A percentile compares a stretch with the other conserved stretches of the same genome.
phyloP scores from a whole-genome alignment of 2,329 filamentous ascomycete genomes.

The Pyrenophora seminiperda region DNA sequence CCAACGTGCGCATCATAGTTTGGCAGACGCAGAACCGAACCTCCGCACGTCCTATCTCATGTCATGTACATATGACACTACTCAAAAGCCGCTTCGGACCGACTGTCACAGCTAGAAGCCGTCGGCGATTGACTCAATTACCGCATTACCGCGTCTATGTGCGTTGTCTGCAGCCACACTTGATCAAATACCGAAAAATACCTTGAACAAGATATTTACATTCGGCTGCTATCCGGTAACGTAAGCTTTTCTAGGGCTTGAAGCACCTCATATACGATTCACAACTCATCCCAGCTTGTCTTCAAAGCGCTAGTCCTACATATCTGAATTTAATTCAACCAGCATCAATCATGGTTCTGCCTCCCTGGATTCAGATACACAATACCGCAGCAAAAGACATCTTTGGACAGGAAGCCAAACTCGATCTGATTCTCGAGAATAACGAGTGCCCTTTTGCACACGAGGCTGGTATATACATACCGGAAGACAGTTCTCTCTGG shows the following conservation, averaged over 20 bases:
- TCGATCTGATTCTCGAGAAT: constrained; percentile 20
- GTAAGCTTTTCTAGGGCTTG: neutral
- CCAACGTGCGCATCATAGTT: neutral
- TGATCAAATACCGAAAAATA: neutral
- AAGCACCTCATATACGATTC: neutral
- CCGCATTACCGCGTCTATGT: neutral
- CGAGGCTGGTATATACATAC: constrained; percentile 52
- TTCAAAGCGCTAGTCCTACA: neutral
- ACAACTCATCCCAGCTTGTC: neutral
- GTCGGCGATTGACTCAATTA: neutral
- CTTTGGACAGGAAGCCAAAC: constrained; percentile 11
- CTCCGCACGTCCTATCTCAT: neutral
- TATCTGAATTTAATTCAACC: neutral
- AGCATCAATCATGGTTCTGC: neutral
- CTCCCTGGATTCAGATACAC: constrained; percentile 11
- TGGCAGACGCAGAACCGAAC: constrained; percentile 3
- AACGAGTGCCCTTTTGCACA: constrained; percentile 72
- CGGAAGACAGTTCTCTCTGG: constrained; percentile 40
- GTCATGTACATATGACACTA: neutral
- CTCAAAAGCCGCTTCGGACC: constrained; percentile 2
- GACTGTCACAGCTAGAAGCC: neutral
- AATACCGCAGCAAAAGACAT: constrained; percentile 14
- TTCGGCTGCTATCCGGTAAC: neutral
- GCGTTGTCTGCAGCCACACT: neutral
- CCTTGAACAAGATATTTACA: neutral